phyloP scores from a whole-genome alignment of 805 yeast genomes.

The Myxozyma nipponensis region DNA sequence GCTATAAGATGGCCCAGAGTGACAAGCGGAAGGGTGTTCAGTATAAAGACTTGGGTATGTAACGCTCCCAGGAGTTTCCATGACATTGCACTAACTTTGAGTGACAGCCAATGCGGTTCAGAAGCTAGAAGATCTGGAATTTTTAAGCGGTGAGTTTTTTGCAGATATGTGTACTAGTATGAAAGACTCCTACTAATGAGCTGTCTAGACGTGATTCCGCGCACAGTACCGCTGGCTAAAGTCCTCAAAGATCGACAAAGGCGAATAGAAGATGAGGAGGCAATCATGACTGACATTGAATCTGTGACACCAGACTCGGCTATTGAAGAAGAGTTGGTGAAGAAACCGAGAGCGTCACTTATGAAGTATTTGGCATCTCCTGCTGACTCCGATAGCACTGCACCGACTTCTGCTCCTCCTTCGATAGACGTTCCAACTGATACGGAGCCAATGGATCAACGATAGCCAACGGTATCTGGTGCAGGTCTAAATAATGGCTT shows the following conservation, averaged over 20 bases:
- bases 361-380: too few relatives aligned
- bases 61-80: neutral
- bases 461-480: too few relatives aligned
- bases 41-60: conserved; percentile 29
- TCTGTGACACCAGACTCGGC: too few relatives aligned
- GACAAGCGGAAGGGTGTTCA: conserved; percentile 29
- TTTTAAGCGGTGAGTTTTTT: conserved; percentile 21
- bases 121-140: conserved; percentile 27
- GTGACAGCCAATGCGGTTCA: conserved; percentile 28
- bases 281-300: too few relatives aligned
- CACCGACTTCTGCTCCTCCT: too few relatives aligned
- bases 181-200: neutral
- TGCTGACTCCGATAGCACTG: too few relatives aligned
- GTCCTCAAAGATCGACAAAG: conserved; percentile 17
- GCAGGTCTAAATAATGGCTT: too few relatives aligned
- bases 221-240: conserved; percentile 23
- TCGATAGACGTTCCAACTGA: too few relatives aligned
- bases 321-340: too few relatives aligned
- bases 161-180: neutral
- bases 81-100: neutral
- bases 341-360: too few relatives aligned
- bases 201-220: conserved; percentile 28
- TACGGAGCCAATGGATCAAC: too few relatives aligned
- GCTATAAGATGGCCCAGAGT: conserved; percentile 22
- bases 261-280: neutral